These are phyloP conservation scores for Pyrus communis DNA, from an alignment of 306 rosid genomes.

Conservation along the genomic window DNA sequence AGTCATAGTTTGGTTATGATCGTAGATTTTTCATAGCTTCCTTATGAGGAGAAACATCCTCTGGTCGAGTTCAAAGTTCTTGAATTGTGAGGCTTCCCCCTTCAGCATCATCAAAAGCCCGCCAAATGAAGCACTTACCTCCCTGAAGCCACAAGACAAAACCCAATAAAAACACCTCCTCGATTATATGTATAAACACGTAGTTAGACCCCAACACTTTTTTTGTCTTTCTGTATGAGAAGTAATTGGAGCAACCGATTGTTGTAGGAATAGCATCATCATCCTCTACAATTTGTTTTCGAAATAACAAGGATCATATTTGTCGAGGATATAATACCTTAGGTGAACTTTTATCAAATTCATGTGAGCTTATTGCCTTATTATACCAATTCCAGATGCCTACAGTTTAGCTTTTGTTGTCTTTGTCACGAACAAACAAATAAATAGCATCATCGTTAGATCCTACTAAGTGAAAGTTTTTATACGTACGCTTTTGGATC, in stretches of 20 bases:
- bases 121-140: slow-evolving; percentile 74
- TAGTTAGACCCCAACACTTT: background rate
- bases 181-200: background rate
- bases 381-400: background rate
- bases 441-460: slow-evolving; percentile 1
- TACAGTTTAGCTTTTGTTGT: background rate
- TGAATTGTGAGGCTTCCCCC: slow-evolving; percentile 80
- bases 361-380: background rate
- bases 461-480: background rate
- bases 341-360: background rate
- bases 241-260: background rate
- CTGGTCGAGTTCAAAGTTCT: slow-evolving; percentile 87
- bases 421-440: background rate
- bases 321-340: background rate
- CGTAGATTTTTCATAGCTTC: slow-evolving; percentile 53
- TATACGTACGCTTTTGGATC: slow-evolving; percentile 62
- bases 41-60: slow-evolving; percentile 75
- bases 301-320: background rate
- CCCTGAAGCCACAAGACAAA: slow-evolving; percentile 39
- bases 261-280: background rate
- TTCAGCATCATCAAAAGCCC: slow-evolving; percentile 91
- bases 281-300: background rate
- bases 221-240: background rate
- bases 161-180: background rate
- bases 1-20: background rate